Conservation (phyloP, 306 rosid species). For the Ammopiptanthus mongolicus region DNA sequence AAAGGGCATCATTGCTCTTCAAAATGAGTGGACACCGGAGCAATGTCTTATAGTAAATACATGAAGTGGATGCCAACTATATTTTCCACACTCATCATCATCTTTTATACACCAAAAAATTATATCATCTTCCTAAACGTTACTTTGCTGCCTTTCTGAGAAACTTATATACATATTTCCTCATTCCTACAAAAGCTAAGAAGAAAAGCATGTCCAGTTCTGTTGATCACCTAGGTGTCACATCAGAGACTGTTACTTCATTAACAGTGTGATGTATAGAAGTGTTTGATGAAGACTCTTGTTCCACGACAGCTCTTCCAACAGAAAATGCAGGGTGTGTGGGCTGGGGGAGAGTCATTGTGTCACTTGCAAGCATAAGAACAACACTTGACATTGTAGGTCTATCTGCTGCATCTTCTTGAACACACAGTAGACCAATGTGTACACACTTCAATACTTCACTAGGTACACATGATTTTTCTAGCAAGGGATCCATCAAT, state of each 20-base stretch:
- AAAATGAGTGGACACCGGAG: too few species aligned
- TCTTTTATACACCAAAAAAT: background rate
- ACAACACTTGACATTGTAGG: constrained; percentile 51
- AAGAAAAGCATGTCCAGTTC: background rate
- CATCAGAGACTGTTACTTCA: constrained; percentile 2
- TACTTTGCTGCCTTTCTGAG: background rate
- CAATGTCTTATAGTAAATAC: background rate
- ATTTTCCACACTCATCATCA: background rate
- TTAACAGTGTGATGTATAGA: constrained; percentile 15
- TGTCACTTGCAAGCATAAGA: constrained; percentile 33
- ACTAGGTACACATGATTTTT: background rate
- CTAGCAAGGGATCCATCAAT: constrained; percentile 41
- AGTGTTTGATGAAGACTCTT: constrained; percentile 18
- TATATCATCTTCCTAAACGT: background rate
- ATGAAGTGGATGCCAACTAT: background rate
- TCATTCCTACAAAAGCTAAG: background rate
- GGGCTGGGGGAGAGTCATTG: constrained; percentile 35
- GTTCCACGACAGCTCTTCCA: background rate
- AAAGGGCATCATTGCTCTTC: too few species aligned
- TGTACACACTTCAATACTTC: constrained; percentile 34
- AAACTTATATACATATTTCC: background rate
- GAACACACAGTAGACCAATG: constrained; percentile 49
- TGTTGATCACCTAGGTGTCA: constrained; percentile 17
- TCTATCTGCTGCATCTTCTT: constrained; percentile 49
- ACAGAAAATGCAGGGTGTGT: constrained; percentile 41